phyloP scores from a whole-genome alignment of 1,284 basidiomycete species.

The Pyrrhoderma lamaoense region DNA sequence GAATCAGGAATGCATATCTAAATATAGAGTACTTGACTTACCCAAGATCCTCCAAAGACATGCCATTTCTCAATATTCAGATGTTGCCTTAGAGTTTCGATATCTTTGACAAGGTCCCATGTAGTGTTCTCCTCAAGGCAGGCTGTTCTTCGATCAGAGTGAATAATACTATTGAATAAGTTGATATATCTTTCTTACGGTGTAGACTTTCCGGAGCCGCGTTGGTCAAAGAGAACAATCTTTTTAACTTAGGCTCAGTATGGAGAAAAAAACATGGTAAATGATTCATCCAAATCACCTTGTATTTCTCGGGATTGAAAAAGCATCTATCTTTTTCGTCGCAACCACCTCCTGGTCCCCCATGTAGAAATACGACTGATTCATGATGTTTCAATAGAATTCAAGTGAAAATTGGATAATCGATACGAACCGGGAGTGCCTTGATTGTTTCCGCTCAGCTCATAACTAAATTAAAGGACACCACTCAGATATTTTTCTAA shows the following conservation, averaged over 20 bases:
- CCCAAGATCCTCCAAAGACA: conserved; percentile 90
- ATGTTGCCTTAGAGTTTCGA: conserved; percentile 74
- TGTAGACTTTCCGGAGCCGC: conserved; percentile 80
- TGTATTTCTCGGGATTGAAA: conserved; percentile 82
- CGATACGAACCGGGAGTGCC: conserved; percentile 59
- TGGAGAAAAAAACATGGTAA: background rate
- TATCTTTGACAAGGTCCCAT: conserved; percentile 89
- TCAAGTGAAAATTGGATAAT: background rate
- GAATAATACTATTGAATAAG: background rate
- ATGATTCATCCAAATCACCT: conserved; percentile 32
- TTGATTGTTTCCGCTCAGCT: conserved; percentile 69
- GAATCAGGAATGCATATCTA: background rate
- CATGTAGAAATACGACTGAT: conserved; percentile 80
- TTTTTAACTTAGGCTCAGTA: conserved; percentile 23
- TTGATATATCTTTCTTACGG: conserved; percentile 46
- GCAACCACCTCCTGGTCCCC: conserved; percentile 72
- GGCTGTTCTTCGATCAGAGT: conserved; percentile 47
- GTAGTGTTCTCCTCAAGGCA: conserved; percentile 86
- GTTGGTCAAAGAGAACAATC: conserved; percentile 79
- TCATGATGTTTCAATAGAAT: conserved; percentile 1
- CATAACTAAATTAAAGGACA: conserved; percentile 50
- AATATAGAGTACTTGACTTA: conserved; percentile 25
- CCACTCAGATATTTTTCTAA: conserved; percentile 3
- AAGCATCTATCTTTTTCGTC: conserved; percentile 63
- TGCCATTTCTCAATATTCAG: conserved; percentile 81